phyloP scores from a whole-genome alignment of 345 rosid genomes.

The Raphanus sativus region DNA sequence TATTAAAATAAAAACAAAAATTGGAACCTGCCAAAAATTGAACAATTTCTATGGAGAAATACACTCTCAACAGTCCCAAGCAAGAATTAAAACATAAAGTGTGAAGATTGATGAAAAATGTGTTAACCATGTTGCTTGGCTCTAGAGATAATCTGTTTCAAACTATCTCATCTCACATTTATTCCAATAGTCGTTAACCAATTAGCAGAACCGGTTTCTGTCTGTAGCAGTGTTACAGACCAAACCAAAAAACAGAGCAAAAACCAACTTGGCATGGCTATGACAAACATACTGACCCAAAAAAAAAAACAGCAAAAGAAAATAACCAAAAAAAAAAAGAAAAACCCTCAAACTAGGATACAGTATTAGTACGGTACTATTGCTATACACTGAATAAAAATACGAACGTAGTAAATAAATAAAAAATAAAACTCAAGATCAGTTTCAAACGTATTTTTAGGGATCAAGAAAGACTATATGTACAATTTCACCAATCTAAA shows the following conservation, averaged over 20 bases:
- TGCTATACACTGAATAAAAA: background rate
- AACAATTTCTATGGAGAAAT: background rate
- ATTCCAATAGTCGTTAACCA: conserved; percentile 8
- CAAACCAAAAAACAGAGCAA: conserved; percentile 17
- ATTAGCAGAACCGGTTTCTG: background rate
- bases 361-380: background rate
- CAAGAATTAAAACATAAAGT: background rate
- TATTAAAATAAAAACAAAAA: too few relatives aligned
- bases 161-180: background rate
- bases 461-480: conserved; percentile 19
- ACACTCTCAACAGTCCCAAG: background rate
- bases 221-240: background rate
- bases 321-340: background rate
- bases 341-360: background rate
- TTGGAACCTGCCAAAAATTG: background rate
- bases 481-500: conserved; percentile 26
- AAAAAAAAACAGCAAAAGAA: background rate
- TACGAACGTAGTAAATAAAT: conserved; percentile 8
- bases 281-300: background rate
- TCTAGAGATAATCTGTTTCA: background rate
- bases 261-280: background rate
- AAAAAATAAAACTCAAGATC: background rate
- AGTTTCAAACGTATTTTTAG: conserved; percentile 7
- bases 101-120: background rate
- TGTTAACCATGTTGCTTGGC: background rate